These are phyloP conservation scores for Mytilinidion resinicola DNA, from an alignment of 495 filamentous ascomycete species.

Conservation along the genomic window DNA sequence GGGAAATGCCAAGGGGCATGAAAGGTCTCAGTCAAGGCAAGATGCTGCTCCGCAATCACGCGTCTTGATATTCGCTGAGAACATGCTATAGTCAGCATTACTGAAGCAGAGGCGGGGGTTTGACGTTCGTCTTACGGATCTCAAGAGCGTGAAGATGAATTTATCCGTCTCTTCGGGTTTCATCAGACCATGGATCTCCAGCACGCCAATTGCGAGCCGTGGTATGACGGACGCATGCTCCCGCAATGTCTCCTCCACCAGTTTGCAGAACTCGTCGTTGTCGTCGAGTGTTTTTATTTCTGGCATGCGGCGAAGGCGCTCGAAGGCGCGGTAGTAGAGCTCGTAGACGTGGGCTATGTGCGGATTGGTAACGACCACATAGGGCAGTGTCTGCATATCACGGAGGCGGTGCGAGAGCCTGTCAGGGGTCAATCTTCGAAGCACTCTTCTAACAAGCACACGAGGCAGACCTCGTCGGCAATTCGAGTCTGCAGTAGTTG, in stretches of 20 bases:
- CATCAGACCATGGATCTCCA: slow-evolving; percentile 78
- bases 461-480: slow-evolving; percentile 66
- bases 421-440: neutral
- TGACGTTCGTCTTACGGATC: slow-evolving; percentile 58
- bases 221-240: slow-evolving; percentile 93
- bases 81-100: neutral
- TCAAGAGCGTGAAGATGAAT: slow-evolving; percentile 90
- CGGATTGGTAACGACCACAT: slow-evolving; percentile 90
- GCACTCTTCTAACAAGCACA: neutral
- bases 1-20: slow-evolving; percentile 89
- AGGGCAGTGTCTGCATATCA: slow-evolving; percentile 95
- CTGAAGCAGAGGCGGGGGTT: neutral
- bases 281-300: slow-evolving; percentile 83
- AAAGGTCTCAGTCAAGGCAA: slow-evolving; percentile 95
- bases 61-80: slow-evolving; percentile 80
- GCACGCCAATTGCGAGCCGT: slow-evolving; percentile 84
- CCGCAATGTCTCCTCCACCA: slow-evolving; percentile 68
- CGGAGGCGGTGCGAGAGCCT: slow-evolving; percentile 89
- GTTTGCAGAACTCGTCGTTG: slow-evolving; percentile 81
- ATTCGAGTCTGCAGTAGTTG: slow-evolving; percentile 93
- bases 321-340: slow-evolving; percentile 92
- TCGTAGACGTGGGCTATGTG: slow-evolving; percentile 94
- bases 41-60: slow-evolving; percentile 95
- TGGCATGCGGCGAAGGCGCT: slow-evolving; percentile 72
- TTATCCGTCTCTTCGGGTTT: slow-evolving; percentile 72